Conservation (phyloP, 768 basidiomycete species). For the Hygrophoropsis aurantiaca region DNA sequence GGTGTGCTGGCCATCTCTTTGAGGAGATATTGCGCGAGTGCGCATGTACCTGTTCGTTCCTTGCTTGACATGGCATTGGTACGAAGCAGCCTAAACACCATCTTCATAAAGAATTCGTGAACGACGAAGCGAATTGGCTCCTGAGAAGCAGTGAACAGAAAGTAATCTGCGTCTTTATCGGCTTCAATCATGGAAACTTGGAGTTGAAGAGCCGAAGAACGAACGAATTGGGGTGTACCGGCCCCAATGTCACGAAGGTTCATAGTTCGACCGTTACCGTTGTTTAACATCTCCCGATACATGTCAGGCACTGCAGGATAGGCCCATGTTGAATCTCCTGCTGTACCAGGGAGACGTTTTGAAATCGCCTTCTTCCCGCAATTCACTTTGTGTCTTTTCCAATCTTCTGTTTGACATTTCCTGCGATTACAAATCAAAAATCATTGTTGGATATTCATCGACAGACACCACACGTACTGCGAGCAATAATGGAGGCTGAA, state of each 20-base stretch:
- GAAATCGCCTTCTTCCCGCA: constrained; percentile 17
- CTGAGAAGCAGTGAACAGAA: constrained; percentile 14
- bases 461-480: neutral
- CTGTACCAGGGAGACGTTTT: constrained; percentile 19
- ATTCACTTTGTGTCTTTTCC: constrained; percentile 13
- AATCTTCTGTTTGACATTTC: constrained; percentile 16
- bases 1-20: neutral
- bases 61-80: neutral
- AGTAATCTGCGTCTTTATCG: constrained; percentile 17
- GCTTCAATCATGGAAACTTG: constrained; percentile 16
- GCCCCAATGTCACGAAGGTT: constrained; percentile 6
- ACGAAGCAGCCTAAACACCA: neutral
- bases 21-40: neutral
- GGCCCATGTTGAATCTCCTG: constrained; percentile 12
- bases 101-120: constrained; percentile 2
- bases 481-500: constrained; percentile 21
- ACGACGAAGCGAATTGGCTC: constrained; percentile 14
- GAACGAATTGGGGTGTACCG: constrained; percentile 7
- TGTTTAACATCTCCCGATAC: no score
- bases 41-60: neutral
- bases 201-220: constrained; percentile 12
- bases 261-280: neutral
- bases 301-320: neutral
- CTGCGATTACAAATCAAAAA: constrained; percentile 5
- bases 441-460: no score